Evolutionary conservation across 306 rosid genomes (phyloP), one percentile per base, ranked within the genome.

Genomic region (Trifolium pratense): DNA sequence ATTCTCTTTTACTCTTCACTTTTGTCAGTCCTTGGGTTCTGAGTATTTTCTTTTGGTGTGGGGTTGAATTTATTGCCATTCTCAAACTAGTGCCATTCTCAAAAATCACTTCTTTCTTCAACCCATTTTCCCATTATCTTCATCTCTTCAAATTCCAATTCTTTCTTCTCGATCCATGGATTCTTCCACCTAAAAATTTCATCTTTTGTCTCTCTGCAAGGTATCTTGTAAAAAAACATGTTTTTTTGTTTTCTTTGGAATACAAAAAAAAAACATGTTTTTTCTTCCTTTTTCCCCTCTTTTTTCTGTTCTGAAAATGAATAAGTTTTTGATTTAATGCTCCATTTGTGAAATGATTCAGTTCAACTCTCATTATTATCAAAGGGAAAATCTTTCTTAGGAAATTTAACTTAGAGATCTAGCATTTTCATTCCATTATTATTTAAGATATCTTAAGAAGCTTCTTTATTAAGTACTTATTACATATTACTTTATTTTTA

Each of bases 11-110:
- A 49, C 87, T 79, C 82, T 75, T 78, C 51, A 73, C 88, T 57
- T 73, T 82, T 89, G 92, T 93, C 92, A 86, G 92, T 83, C 86
- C 78, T 89, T 75, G 84, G 86, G 86, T 81, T 78, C 82, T 75
- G 86, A 71, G 79, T 74, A 64, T 23, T 23, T 21, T 70, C 74
- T 37, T 64, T 76, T 71, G 46, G 46, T 25, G 55, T 49, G 37
- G 88, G 86, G 87, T 89, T 80, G 76, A 62, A 81, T 63, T 23
- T 6, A 72, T 81, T 31, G 78, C 77, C 92, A 81, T 87, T 87
- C 83, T 74, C 76, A 73, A 62, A 65, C n/a, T n/a, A n/a, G n/a
- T 31, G 78, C 77, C 92, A 81, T 87, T 87, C 83, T 74, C 76
- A 73, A 62, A 65, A 79, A 71, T 79, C 84, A 79, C 82, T 78